Conservation (phyloP, 192 early-diverging fungal genomes). For the Borealophlyctis nickersoniae region DNA sequence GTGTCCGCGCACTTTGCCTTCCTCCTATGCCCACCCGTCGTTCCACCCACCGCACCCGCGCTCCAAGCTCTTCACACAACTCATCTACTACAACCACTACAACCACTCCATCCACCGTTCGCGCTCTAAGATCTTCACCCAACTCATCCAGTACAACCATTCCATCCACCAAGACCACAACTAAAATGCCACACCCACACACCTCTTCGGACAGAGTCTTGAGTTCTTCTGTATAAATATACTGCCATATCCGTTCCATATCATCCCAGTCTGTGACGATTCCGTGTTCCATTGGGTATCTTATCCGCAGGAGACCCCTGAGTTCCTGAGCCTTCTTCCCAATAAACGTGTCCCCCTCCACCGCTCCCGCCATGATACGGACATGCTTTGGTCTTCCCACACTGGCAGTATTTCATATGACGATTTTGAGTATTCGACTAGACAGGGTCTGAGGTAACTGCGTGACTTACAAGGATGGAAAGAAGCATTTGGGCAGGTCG, state of each 20-base stretch:
- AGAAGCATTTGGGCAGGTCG: slow-evolving; percentile 93
- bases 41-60: no score
- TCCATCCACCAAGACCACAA: no score
- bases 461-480: slow-evolving; percentile 81
- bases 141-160: no score
- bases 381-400: slow-evolving; percentile 96
- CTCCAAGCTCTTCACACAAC: no score
- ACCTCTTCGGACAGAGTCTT: slow-evolving; percentile 94
- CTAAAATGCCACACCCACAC: not conserved
- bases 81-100: no score
- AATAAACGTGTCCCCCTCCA: slow-evolving; percentile 94
- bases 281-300: slow-evolving; percentile 96
- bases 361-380: slow-evolving; percentile 96
- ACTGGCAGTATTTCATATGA: no score
- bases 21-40: no score
- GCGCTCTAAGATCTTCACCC: no score
- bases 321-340: slow-evolving; percentile 94
- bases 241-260: slow-evolving; percentile 98
- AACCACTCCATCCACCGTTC: no score
- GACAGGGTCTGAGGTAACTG: not conserved
- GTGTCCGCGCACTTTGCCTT: no score
- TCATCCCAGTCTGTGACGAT: slow-evolving; percentile 97
- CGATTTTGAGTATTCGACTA: slow-evolving; percentile 3
- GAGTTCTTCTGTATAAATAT: slow-evolving; percentile 95
- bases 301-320: slow-evolving; percentile 88